These are phyloP conservation scores for Penicillium corylophilum DNA, from an alignment of 2,329 filamentous ascomycete species.

Conservation along the genomic window DNA sequence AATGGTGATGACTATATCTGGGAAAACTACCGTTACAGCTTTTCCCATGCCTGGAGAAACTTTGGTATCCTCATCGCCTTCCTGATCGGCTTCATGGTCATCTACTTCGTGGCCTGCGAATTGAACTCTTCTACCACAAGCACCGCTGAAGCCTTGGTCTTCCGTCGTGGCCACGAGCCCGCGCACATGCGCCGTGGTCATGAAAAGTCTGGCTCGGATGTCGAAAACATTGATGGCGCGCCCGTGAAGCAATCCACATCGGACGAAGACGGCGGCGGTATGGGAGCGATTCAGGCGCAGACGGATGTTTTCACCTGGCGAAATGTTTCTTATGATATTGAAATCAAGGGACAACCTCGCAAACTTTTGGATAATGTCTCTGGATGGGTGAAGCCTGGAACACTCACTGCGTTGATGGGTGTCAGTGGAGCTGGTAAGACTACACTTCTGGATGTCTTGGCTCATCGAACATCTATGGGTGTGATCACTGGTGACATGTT, in stretches of 20 bases:
- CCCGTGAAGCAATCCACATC: background rate
- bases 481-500: constrained; percentile 83
- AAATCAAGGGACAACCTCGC: constrained; percentile 70
- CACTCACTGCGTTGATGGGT: constrained; percentile 84
- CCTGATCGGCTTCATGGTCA: constrained; percentile 57
- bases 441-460: constrained; percentile 80
- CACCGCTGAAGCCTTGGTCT: constrained; percentile 74
- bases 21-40: constrained; percentile 56
- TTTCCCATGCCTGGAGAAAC: constrained; percentile 64
- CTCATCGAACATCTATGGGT: constrained; percentile 80
- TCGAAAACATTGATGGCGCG: constrained; percentile 44
- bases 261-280: constrained; percentile 5
- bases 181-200: constrained; percentile 5
- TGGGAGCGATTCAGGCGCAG: constrained; percentile 53
- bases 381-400: constrained; percentile 91
- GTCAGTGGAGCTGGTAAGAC: constrained; percentile 89
- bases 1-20: constrained; percentile 59
- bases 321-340: constrained; percentile 74
- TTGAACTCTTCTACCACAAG: constrained; percentile 62
- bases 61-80: constrained; percentile 68
- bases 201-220: constrained; percentile 32
- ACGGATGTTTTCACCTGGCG: constrained; percentile 80
- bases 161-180: constrained; percentile 56
- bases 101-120: constrained; percentile 55
- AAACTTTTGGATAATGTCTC: constrained; percentile 80